Evolutionary conservation across 257 asterid species (phyloP).

Genomic region (Forsythia viridissima): DNA sequence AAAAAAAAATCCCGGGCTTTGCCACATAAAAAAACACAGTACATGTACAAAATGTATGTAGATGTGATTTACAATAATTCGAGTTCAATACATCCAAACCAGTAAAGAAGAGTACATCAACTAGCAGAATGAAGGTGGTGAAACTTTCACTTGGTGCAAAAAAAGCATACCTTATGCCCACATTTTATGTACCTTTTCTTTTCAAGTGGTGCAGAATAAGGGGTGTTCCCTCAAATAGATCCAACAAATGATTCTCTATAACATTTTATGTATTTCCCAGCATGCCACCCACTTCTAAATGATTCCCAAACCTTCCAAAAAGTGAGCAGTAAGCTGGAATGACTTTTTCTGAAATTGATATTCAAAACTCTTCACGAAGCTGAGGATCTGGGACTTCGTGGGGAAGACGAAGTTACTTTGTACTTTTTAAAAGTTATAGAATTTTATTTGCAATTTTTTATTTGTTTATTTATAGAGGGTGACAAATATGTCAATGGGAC

Average conservation of each 20-base stretch:
- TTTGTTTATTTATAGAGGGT: too few species aligned
- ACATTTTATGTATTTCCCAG: slow-evolving; percentile 85
- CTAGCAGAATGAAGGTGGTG: slow-evolving; percentile 31
- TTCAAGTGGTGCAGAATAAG: slow-evolving; percentile 78
- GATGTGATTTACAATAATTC: slow-evolving; percentile 33
- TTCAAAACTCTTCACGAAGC: slow-evolving; percentile 93
- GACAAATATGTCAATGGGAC: too few species aligned
- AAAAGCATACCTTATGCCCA: slow-evolving; percentile 44
- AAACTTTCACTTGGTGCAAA: slow-evolving; percentile 33
- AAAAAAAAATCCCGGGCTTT: neutral
- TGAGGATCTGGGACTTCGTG: slow-evolving; percentile 71
- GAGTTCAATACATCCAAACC: slow-evolving; percentile 39
- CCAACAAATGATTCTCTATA: slow-evolving; percentile 76
- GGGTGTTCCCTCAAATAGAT: slow-evolving; percentile 90
- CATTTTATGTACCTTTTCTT: slow-evolving; percentile 73
- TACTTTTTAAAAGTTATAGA: too few species aligned
- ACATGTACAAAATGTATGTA: slow-evolving; percentile 48
- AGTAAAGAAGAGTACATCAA: slow-evolving; percentile 32
- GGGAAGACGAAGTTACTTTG: too few species aligned
- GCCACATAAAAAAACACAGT: slow-evolving; percentile 32
- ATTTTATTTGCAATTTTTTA: too few species aligned
- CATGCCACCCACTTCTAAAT: slow-evolving; percentile 84
- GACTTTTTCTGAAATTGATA: slow-evolving; percentile 87
- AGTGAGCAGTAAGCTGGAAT: slow-evolving; percentile 93
- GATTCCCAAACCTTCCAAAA: slow-evolving; percentile 81